Percentiles rank a stretch among this genome's conserved stretches.
phyloP scores from a whole-genome alignment of 2,329 filamentous ascomycete species.

The Sclerotinia trifoliorum region DNA sequence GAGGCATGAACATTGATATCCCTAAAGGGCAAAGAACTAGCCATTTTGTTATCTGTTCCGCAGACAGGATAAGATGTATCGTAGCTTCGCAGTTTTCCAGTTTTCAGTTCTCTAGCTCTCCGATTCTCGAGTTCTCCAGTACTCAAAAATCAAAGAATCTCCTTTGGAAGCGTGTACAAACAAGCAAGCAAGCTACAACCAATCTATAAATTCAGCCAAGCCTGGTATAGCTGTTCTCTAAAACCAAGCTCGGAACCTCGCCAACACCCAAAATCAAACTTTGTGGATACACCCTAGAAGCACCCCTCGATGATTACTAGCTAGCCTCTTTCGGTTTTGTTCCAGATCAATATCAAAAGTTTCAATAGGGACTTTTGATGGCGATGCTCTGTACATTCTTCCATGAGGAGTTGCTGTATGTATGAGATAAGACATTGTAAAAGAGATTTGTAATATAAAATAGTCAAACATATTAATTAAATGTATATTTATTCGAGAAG shows the following conservation, averaged over 20 bases:
- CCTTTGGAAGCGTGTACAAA: background rate
- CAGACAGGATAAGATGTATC: background rate
- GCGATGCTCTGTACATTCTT: too few relatives aligned
- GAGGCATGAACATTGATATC: slow-evolving; percentile 97
- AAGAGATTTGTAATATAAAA: background rate
- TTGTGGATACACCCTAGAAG: slow-evolving; percentile 3
- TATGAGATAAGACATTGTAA: background rate
- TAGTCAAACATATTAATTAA: slow-evolving; percentile 2
- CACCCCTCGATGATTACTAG: background rate
- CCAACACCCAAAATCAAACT: slow-evolving; percentile 19
- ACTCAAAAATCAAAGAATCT: background rate
- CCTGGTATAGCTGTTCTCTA: slow-evolving; percentile 23
- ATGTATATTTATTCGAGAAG: background rate
- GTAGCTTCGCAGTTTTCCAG: background rate
- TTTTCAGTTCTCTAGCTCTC: background rate
- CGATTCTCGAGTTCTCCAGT: background rate
- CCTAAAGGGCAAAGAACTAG: slow-evolving; percentile 68
- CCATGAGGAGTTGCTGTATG: background rate
- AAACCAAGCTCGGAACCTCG: slow-evolving; percentile 14
- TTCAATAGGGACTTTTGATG: background rate
- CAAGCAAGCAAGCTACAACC: background rate
- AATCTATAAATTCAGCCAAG: background rate
- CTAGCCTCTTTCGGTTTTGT: background rate
- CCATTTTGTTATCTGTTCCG: slow-evolving; percentile 43
- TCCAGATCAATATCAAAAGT: slow-evolving; percentile 10